Evolutionary conservation across 2,329 filamentous ascomycete species (phyloP).

Genomic region (Colletotrichum musicola): DNA sequence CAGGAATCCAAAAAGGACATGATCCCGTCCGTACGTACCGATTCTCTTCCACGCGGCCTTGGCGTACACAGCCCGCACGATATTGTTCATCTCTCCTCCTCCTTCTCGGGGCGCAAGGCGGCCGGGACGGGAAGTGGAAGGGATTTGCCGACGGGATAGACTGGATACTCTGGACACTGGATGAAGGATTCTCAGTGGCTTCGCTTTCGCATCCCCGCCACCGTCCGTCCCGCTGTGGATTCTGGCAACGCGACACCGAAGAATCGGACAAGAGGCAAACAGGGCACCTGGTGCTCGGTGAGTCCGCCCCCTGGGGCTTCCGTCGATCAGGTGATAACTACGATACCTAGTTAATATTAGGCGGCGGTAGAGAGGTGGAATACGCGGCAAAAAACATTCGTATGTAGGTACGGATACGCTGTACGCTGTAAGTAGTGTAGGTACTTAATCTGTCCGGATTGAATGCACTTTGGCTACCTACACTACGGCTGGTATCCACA

Average conservation of each 20-base stretch:
- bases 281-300: not conserved
- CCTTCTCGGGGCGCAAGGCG: not conserved
- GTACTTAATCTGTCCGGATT: not conserved
- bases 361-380: too few relatives aligned
- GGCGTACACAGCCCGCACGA: not conserved
- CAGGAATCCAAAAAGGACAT: slow-evolving; percentile 14
- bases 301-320: too few relatives aligned
- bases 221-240: not conserved
- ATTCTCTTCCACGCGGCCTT: slow-evolving; percentile 9
- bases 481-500: slow-evolving; percentile 14
- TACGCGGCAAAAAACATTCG: not conserved
- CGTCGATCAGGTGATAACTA: too few relatives aligned
- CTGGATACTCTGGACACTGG: not conserved
- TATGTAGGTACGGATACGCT: slow-evolving; percentile 20
- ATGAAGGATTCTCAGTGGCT: not conserved
- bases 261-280: slow-evolving; percentile 5
- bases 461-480: not conserved
- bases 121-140: slow-evolving; percentile 19
- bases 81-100: not conserved
- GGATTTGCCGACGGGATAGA: slow-evolving; percentile 14
- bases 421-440: not conserved
- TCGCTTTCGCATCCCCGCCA: slow-evolving; percentile 23
- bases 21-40: not conserved
- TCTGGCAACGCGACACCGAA: slow-evolving; percentile 11
- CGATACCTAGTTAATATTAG: too few relatives aligned